phyloP scores from a whole-genome alignment of 208 protist species.

The Leishmania gerbilli region DNA sequence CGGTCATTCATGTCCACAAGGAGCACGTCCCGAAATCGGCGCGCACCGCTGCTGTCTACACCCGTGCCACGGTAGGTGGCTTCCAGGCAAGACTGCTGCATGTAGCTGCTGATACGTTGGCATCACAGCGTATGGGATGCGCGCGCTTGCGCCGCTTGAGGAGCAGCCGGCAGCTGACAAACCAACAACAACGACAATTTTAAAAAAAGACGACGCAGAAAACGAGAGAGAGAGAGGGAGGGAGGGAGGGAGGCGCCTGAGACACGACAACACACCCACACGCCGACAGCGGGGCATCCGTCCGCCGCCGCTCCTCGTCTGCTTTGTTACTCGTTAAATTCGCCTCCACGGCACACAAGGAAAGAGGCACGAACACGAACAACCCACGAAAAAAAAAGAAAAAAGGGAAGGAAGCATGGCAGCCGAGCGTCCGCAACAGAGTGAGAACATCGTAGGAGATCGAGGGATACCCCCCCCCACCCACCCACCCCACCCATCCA shows the following conservation, averaged over 20 bases:
- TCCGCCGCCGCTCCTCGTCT: neutral
- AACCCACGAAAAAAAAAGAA: neutral
- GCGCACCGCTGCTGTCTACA: neutral
- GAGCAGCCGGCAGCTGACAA: neutral
- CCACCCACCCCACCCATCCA: neutral
- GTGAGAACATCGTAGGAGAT: neutral
- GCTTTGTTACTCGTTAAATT: neutral
- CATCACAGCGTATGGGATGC: no score
- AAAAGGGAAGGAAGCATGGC: neutral
- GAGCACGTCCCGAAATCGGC: neutral
- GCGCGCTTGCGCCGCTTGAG: neutral
- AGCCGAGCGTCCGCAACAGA: neutral
- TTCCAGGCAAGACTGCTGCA: neutral
- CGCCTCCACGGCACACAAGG: neutral
- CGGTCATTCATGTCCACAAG: neutral
- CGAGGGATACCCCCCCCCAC: neutral
- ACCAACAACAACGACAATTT: neutral
- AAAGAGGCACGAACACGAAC: no score
- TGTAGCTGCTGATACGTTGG: neutral
- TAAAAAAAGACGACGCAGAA: neutral
- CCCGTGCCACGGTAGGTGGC: neutral
- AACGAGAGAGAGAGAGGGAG: neutral
- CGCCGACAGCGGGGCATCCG: neutral
- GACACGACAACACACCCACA: no score
- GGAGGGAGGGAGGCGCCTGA: neutral